Evolutionary conservation across 2,329 filamentous ascomycete genomes (phyloP), one percentile per base, ranked within the genome.

Genomic region (Chalaropsis ovoidea): DNA sequence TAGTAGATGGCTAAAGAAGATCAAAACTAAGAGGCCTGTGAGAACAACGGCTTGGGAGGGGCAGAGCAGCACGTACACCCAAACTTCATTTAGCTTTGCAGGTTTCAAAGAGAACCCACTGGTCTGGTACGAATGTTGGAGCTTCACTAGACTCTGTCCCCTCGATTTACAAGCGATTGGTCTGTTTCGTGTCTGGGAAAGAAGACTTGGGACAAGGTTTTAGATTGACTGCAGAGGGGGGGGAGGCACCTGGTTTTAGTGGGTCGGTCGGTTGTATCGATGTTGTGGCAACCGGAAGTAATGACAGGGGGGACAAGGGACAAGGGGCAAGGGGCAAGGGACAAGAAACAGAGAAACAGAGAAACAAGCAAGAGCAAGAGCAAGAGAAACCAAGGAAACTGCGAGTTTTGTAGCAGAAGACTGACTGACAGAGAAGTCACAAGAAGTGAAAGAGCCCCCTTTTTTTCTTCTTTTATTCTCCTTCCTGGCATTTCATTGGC

Each of bases 151-250:
- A 31, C 35, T 39, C 35, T 39, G 1, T 39, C 43, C 17, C 43
- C 43, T 47, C 43, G 1, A 47, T 47, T 47, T 47, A 47, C 43
- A 47, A 17, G 15, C 3, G 43, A 17, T 17, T 6, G n/a, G 43
- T 17, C 15, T 47, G 43, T 47, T 39, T 39, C 35, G 8, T 39
- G 8, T 39, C 35, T 10, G 35, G 61, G 11, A 52, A 62, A 61
- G 24, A n/a, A 42, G n/a, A 41, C 43, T 49, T 47, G 54, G 22
- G 24, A 49, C 52, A 67, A 56, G 61, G 62, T 43, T 66, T 39
- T 66, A 66, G 42, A 66, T 62, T 66, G 65, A 66, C 39, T 58
- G 60, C 22, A 47, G 61, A 56, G 49, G 60, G 47, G 27, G 42
- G 60, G 65, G 39, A 13, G 17, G 35, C 60, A 15, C 31, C 60